These are phyloP conservation scores for Ustilago hordei DNA, from an alignment of 1,284 basidiomycete genomes.

Conservation along the genomic window DNA sequence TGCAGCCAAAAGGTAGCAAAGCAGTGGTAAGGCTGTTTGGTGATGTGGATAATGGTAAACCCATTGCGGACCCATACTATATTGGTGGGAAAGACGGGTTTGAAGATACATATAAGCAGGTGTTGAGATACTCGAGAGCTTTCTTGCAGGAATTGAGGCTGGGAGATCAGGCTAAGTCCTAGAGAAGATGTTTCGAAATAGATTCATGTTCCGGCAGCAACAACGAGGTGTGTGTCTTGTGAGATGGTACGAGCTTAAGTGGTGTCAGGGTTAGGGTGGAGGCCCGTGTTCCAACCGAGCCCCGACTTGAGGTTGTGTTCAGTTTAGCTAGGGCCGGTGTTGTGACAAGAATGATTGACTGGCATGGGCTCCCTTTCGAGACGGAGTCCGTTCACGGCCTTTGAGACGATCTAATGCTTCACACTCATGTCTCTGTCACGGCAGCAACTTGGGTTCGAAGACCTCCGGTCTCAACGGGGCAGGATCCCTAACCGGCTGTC, in stretches of 20 bases:
- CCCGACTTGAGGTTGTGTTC: no score
- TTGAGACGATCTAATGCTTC: no score
- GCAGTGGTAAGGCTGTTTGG: constrained; percentile 61
- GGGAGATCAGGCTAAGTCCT: constrained; percentile 12
- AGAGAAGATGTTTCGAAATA: constrained; percentile 1
- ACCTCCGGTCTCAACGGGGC: no score
- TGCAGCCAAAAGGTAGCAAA: constrained; percentile 61
- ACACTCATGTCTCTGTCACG: no score
- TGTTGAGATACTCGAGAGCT: constrained; percentile 64
- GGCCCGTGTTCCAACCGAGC: no score
- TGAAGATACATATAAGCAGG: constrained; percentile 71
- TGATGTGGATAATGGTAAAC: constrained; percentile 47
- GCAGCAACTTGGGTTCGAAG: no score
- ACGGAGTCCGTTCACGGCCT: background rate
- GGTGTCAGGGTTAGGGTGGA: no score
- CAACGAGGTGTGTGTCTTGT: no score
- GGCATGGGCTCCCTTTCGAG: background rate
- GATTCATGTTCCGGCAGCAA: background rate
- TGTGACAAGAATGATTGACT: no score
- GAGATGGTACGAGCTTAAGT: no score
- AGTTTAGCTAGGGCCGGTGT: no score
- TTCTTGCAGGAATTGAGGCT: constrained; percentile 35
- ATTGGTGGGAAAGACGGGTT: constrained; percentile 69
- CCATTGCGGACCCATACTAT: constrained; percentile 70
- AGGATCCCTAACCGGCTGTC: no score